Percentiles rank a stretch among this genome's conserved stretches.
Evolutionary conservation across 768 basidiomycete species (phyloP).

Genomic region (Inosperma sp.): DNA sequence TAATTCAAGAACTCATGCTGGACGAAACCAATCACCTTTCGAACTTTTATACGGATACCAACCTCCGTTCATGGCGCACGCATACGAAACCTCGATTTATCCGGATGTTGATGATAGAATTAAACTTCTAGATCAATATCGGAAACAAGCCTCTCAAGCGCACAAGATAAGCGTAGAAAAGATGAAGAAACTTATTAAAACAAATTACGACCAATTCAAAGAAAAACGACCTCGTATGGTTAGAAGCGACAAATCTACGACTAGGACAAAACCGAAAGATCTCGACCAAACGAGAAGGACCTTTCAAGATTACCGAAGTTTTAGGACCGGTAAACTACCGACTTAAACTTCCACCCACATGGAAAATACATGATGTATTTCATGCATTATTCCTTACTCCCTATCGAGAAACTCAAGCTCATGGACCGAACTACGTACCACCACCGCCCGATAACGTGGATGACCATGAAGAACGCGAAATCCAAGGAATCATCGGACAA

Average conservation of each 20-base stretch:
- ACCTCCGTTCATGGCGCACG: background rate
- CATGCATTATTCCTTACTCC: slow-evolving; percentile 10
- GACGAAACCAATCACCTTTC: background rate
- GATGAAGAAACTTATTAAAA: background rate
- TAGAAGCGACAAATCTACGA: background rate
- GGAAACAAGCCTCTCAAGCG: background rate
- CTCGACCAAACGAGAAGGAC: too few relatives aligned
- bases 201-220: slow-evolving; percentile 1
- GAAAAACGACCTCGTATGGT: background rate
- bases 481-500: background rate
- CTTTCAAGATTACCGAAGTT: too few relatives aligned
- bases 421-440: background rate
- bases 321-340: slow-evolving; percentile 16
- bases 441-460: slow-evolving; percentile 6
- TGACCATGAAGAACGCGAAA: slow-evolving; percentile 1
- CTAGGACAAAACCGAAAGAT: slow-evolving; percentile 2
- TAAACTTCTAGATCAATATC: background rate
- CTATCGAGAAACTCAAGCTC: slow-evolving; percentile 10
- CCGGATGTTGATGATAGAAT: background rate
- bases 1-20: slow-evolving; percentile 1
- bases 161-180: background rate
- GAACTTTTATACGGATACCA: too few relatives aligned
- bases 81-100: background rate
- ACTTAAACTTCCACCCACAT: slow-evolving; percentile 11
- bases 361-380: too few relatives aligned